Percentiles rank a stretch among this genome's conserved stretches.
Evolutionary conservation across 805 yeast genomes (phyloP).

Genomic region (Ogataea sp.): DNA sequence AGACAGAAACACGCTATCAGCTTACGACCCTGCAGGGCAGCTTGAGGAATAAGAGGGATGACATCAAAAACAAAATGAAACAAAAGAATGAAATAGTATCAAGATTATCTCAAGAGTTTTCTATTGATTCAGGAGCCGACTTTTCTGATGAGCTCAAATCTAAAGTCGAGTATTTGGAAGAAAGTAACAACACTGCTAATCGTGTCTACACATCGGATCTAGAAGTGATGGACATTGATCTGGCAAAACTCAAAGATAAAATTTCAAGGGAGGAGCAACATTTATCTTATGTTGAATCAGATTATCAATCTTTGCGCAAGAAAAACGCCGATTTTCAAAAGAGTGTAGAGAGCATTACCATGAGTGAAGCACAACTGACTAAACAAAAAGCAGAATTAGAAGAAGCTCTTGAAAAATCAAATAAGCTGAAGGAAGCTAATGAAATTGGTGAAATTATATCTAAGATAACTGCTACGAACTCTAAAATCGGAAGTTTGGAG

Average conservation of each 20-base stretch:
- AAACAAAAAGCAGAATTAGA: constrained; percentile 35
- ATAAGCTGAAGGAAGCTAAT: constrained; percentile 19
- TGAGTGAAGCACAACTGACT: constrained; percentile 40
- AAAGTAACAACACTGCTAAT: too few relatives aligned
- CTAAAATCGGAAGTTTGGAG: constrained; percentile 29
- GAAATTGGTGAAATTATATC: constrained; percentile 21
- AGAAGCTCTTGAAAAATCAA: constrained; percentile 22
- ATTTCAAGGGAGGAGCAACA: constrained; percentile 41
- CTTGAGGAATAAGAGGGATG: too few relatives aligned
- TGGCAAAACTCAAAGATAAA: constrained; percentile 15
- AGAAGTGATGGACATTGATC: constrained; percentile 12
- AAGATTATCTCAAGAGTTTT: too few relatives aligned
- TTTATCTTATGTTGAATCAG: constrained; percentile 31
- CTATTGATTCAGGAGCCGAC: too few relatives aligned
- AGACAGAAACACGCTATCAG: too few relatives aligned
- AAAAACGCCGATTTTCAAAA: constrained; percentile 29
- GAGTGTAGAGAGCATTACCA: constrained; percentile 28
- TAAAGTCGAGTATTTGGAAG: too few relatives aligned
- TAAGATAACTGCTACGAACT: constrained; percentile 31
- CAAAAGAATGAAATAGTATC: too few relatives aligned
- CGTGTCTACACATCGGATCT: too few relatives aligned
- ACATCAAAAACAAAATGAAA: too few relatives aligned
- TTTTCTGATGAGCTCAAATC: too few relatives aligned
- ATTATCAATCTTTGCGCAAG: constrained; percentile 27
- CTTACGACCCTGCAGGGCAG: too few relatives aligned